These are phyloP conservation scores for Cercospora zeina DNA, from an alignment of 2,329 filamentous ascomycete genomes.

Conservation along the genomic window DNA sequence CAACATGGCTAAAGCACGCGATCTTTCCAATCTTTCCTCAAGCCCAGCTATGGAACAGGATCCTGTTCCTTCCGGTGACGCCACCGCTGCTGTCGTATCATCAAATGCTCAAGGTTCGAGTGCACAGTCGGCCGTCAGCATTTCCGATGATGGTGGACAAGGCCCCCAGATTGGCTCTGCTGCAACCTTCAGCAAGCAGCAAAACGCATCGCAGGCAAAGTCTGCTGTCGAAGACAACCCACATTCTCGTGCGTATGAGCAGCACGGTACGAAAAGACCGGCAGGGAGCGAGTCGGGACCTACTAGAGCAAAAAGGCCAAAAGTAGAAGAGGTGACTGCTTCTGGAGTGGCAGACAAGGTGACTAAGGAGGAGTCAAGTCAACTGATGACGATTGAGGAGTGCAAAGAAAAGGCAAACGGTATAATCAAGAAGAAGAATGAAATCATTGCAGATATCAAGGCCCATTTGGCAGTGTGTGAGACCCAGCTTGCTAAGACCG, in stretches of 20 bases:
- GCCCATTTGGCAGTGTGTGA: neutral
- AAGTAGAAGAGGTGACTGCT: neutral
- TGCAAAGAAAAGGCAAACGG: constrained; percentile 8
- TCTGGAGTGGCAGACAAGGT: neutral
- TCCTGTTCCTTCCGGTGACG: neutral
- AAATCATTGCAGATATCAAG: constrained; percentile 9
- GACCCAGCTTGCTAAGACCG: no score
- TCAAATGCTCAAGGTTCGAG: neutral
- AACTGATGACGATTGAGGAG: neutral
- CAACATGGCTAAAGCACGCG: neutral
- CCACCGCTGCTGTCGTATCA: neutral
- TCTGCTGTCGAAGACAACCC: neutral
- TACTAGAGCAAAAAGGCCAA: constrained; percentile 6
- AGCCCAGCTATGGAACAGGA: neutral
- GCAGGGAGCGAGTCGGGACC: constrained; percentile 1
- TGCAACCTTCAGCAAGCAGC: neutral
- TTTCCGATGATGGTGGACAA: neutral
- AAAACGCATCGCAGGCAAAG: neutral
- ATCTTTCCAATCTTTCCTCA: neutral
- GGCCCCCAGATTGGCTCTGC: neutral
- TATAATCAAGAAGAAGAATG: neutral
- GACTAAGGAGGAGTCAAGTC: neutral
- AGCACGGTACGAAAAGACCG: constrained; percentile 11
- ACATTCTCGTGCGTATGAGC: neutral
- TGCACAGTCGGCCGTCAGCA: constrained; percentile 1